Evolutionary conservation across 495 filamentous ascomycete species (phyloP).

Genomic region (Xylaria scruposa): DNA sequence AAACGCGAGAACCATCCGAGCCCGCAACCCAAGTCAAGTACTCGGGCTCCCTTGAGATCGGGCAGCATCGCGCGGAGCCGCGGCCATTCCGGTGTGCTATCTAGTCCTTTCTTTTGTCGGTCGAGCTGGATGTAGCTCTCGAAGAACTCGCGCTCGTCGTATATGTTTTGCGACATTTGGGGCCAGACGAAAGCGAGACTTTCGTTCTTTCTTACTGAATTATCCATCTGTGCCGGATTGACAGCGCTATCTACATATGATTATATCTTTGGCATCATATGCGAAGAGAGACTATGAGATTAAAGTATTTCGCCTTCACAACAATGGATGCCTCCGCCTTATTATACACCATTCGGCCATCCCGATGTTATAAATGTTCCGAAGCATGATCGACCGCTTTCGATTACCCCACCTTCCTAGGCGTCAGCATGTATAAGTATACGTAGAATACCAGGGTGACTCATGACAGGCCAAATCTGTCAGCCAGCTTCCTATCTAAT

Average conservation of each 20-base stretch:
- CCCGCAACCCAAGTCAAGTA: conserved; percentile 50
- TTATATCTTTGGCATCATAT: background rate
- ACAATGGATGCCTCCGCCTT: background rate
- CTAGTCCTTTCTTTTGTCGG: conserved; percentile 37
- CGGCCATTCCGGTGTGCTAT: conserved; percentile 45
- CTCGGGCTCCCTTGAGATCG: conserved; percentile 37
- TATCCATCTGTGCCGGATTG: background rate
- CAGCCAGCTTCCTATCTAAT: background rate
- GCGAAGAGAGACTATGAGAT: background rate
- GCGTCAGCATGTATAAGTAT: background rate
- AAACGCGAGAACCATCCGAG: conserved; percentile 49
- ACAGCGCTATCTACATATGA: background rate
- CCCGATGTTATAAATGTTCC: background rate
- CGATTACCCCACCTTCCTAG: background rate
- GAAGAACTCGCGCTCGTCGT: conserved; percentile 45
- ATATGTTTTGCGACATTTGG: conserved; percentile 47
- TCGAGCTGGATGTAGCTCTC: conserved; percentile 43
- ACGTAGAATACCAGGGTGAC: background rate
- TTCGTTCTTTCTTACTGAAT: background rate
- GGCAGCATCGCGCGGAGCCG: conserved; percentile 39
- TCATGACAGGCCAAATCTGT: background rate
- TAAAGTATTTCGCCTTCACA: background rate
- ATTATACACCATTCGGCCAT: background rate
- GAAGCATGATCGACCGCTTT: background rate
- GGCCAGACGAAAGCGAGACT: background rate